These are phyloP conservation scores for Trifolium fragiferum DNA, from an alignment of 306 rosid genomes.

Conservation along the genomic window DNA sequence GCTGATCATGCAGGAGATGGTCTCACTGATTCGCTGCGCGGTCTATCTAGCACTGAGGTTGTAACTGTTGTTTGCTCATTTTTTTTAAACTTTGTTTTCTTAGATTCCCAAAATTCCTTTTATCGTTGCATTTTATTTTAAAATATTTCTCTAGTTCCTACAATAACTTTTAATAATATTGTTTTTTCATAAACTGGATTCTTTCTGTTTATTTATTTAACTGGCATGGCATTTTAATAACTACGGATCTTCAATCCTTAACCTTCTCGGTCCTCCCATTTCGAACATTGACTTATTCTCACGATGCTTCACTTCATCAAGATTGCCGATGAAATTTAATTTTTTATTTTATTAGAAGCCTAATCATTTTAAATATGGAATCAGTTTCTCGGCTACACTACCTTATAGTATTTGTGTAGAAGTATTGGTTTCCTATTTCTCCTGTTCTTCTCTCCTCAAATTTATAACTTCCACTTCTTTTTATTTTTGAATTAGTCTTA, in stretches of 20 bases:
- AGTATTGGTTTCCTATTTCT: conserved; percentile 1
- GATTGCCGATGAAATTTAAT: conserved; percentile 3
- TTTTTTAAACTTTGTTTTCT: not conserved
- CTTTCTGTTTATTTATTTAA: too few relatives aligned
- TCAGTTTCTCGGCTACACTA: conserved; percentile 8
- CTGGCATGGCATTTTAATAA: too few relatives aligned
- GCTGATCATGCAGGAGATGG: conserved; percentile 74
- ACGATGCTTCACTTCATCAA: not conserved
- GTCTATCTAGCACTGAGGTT: conserved; percentile 87
- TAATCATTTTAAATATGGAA: conserved; percentile 3
- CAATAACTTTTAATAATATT: too few relatives aligned
- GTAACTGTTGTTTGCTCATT: conserved; percentile 19
- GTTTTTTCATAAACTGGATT: too few relatives aligned
- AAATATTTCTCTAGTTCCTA: too few relatives aligned
- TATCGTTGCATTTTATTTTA: not conserved
- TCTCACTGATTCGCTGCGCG: conserved; percentile 81
- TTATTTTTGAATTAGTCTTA: not conserved
- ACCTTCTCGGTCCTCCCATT: too few relatives aligned
- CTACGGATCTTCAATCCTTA: too few relatives aligned
- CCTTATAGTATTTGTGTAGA: not conserved
- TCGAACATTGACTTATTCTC: too few relatives aligned
- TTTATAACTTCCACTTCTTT: conserved; percentile 1
- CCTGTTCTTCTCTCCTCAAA: conserved; percentile 14
- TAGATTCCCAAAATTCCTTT: conserved; percentile 4
- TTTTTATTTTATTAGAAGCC: not conserved